A percentile compares a stretch with the other conserved stretches of the same genome.
phyloP scores from a whole-genome alignment of 352 stramenopile species.

The Pythium monospermum region DNA sequence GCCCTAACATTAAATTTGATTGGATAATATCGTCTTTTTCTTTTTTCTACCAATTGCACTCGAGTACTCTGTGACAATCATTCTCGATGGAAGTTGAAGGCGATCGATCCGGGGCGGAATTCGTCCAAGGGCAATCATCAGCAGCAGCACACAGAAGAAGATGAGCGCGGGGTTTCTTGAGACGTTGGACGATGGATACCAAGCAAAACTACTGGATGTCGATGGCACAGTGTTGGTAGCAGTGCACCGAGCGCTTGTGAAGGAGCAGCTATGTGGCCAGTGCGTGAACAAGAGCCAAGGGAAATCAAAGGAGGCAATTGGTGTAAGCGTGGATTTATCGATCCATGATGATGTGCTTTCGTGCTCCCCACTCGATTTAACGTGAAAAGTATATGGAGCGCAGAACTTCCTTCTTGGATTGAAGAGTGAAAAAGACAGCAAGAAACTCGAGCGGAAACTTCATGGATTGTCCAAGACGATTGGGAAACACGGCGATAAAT shows the following conservation, averaged over 20 bases:
- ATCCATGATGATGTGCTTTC: no score
- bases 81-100: conserved; percentile 16
- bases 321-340: background rate
- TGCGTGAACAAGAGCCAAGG: background rate
- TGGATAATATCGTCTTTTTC: conserved; percentile 7
- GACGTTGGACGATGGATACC: conserved; percentile 9
- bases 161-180: conserved; percentile 10
- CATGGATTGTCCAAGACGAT: no score
- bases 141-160: background rate
- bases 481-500: no score
- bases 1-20: conserved; percentile 25
- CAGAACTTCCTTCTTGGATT: no score
- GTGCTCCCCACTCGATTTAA: no score
- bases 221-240: background rate
- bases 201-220: conserved; percentile 1
- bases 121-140: no score
- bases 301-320: background rate
- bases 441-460: no score
- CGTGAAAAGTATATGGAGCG: no score
- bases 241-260: conserved; percentile 3
- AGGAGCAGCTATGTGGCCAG: conserved; percentile 15
- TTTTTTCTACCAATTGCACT: conserved; percentile 10
- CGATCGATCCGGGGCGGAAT: conserved; percentile 2
- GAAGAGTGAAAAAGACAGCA: no score
- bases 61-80: conserved; percentile 10